Evolutionary conservation across 1,139 yeast genomes (phyloP).

Genomic region (Kazachstania sp.): DNA sequence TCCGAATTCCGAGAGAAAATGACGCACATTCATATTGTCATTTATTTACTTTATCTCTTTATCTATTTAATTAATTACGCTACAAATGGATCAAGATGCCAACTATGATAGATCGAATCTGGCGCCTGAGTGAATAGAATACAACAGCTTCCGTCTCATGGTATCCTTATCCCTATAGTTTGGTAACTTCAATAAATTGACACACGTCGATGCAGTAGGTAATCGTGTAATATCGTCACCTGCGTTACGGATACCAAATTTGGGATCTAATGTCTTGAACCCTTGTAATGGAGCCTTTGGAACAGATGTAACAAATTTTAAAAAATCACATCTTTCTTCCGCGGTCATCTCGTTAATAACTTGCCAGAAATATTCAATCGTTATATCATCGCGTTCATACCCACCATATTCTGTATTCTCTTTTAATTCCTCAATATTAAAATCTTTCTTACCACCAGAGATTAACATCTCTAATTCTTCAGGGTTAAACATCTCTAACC

Average conservation of each 20-base stretch:
- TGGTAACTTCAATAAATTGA: constrained; percentile 77
- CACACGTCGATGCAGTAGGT: constrained; percentile 93
- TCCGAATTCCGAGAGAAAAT: too few species aligned
- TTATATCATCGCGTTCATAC: constrained; percentile 46
- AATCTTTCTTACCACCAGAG: constrained; percentile 67
- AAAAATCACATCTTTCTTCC: constrained; percentile 51
- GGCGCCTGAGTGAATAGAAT: constrained; percentile 72
- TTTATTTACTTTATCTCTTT: too few species aligned
- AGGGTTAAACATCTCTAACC: constrained; percentile 82
- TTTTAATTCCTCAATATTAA: constrained; percentile 63
- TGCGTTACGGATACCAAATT: constrained; percentile 69
- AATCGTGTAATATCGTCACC: constrained; percentile 51
- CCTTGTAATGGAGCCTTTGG: constrained; percentile 89
- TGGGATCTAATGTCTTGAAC: constrained; percentile 63
- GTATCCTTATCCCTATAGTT: constrained; percentile 57
- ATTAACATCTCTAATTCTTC: constrained; percentile 75
- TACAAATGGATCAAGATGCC: too few species aligned
- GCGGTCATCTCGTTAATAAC: constrained; percentile 59
- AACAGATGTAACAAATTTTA: constrained; percentile 86
- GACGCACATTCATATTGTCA: too few species aligned
- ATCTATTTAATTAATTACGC: too few species aligned
- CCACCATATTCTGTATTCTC: constrained; percentile 62
- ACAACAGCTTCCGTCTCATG: constrained; percentile 55
- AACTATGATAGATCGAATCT: constrained; percentile 69
- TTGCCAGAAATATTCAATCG: constrained; percentile 64